These are phyloP conservation scores for Mycena rebaudengoi DNA, from an alignment of 768 basidiomycete species.

Conservation along the genomic window DNA sequence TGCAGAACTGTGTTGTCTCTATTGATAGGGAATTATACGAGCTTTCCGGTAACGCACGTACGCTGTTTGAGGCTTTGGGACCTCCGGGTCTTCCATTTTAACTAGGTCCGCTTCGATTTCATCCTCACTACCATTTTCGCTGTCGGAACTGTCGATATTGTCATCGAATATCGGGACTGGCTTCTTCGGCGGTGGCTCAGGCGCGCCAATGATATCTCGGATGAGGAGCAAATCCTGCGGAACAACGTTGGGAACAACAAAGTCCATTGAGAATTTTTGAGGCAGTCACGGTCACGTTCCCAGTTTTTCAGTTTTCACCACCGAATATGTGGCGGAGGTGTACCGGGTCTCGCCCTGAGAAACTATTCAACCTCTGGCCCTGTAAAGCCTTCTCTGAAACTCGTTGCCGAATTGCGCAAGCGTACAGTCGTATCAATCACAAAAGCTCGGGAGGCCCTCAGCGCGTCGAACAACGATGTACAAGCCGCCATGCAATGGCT, in stretches of 20 bases:
- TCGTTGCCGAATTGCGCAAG: conserved; percentile 89
- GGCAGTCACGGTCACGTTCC: conserved; percentile 19
- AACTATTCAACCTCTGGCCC: conserved; percentile 60
- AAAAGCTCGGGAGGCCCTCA: conserved; percentile 90
- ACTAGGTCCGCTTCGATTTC: conserved; percentile 77
- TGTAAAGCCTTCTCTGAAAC: conserved; percentile 71
- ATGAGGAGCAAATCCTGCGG: conserved; percentile 83
- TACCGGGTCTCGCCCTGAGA: conserved; percentile 35
- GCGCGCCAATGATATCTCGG: conserved; percentile 64
- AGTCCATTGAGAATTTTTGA: conserved; percentile 41
- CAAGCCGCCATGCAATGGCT: conserved; percentile 83
- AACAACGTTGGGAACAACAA: conserved; percentile 67
- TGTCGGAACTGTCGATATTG: conserved; percentile 63
- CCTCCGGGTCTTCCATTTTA: conserved; percentile 51
- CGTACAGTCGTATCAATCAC: conserved; percentile 81
- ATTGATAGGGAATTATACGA: conserved; percentile 14
- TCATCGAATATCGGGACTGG: conserved; percentile 29
- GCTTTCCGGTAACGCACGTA: conserved; percentile 28
- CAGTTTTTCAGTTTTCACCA: not conserved
- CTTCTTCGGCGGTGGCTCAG: conserved; percentile 18
- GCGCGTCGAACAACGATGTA: conserved; percentile 76
- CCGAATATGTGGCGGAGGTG: conserved; percentile 6
- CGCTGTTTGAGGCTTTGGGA: conserved; percentile 25
- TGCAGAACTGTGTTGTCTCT: conserved; percentile 27
- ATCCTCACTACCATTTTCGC: conserved; percentile 69